These are phyloP conservation scores for Boletus sp. DNA, from an alignment of 1,284 basidiomycete species.

Conservation along the genomic window DNA sequence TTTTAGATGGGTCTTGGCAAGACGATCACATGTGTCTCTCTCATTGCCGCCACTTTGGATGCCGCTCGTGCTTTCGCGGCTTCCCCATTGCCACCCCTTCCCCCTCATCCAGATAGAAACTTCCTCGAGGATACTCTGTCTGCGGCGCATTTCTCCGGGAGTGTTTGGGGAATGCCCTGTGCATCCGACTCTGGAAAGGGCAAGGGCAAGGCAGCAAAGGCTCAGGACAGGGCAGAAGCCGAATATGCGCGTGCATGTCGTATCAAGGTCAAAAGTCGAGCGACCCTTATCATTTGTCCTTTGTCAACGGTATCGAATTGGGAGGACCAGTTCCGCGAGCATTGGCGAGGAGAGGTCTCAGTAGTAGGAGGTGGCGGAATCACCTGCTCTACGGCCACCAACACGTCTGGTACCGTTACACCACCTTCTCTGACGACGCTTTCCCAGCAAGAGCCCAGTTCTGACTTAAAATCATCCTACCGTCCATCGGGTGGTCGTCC, in stretches of 20 bases:
- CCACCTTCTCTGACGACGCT: conserved; percentile 25
- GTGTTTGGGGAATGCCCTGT: conserved; percentile 81
- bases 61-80: conserved; percentile 70
- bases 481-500: conserved; percentile 46
- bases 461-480: conserved; percentile 36
- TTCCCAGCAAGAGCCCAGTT: conserved; percentile 36
- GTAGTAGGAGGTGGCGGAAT: conserved; percentile 71
- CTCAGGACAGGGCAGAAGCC: conserved; percentile 66
- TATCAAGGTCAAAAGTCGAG: conserved; percentile 79
- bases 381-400: conserved; percentile 32
- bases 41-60: conserved; percentile 81
- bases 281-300: conserved; percentile 95
- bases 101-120: conserved; percentile 40
- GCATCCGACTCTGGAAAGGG: conserved; percentile 44
- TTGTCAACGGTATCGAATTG: conserved; percentile 96
- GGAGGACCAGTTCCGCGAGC: conserved; percentile 97
- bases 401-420: conserved; percentile 16
- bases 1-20: conserved; percentile 95
- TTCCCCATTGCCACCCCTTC: conserved; percentile 45
- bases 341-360: conserved; percentile 83
- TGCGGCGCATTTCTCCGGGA: conserved; percentile 68
- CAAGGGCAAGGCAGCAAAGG: conserved; percentile 59
- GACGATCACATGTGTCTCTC: conserved; percentile 89
- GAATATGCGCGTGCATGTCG: conserved; percentile 65
- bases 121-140: conserved; percentile 41